phyloP scores from a whole-genome alignment of 2,329 filamentous ascomycete genomes.

The Paecilomyces fulvus region DNA sequence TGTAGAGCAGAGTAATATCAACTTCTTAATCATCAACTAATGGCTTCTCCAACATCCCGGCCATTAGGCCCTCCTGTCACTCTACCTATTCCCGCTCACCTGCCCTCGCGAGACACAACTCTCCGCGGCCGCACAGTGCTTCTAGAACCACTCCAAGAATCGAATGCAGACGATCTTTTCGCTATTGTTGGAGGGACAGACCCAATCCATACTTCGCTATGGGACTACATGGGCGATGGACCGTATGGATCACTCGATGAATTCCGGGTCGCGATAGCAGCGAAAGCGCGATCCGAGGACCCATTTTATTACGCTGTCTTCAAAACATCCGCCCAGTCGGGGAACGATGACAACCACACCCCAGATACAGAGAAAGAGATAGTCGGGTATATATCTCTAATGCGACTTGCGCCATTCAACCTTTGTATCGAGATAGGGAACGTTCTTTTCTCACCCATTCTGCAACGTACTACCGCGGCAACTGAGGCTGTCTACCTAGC shows the following conservation, averaged over 20 bases:
- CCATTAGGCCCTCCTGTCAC: constrained; percentile 3
- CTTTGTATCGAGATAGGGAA: constrained; percentile 49
- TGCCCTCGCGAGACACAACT: constrained; percentile 2
- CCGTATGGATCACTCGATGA: constrained; percentile 24
- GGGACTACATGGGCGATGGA: constrained; percentile 34
- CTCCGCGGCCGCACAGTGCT: constrained; percentile 18
- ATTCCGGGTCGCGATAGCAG: constrained; percentile 20
- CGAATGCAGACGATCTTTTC: constrained; percentile 25
- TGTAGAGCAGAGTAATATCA: no score
- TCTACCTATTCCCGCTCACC: constrained; percentile 4
- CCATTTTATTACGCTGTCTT: constrained; percentile 40
- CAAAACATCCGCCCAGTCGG: neutral
- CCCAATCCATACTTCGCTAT: constrained; percentile 20
- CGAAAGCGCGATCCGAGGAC: constrained; percentile 21
- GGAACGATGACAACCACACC: constrained; percentile 2
- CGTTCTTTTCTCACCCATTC: constrained; percentile 41
- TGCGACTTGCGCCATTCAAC: constrained; percentile 42
- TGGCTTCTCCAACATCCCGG: neutral
- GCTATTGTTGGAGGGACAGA: constrained; percentile 16
- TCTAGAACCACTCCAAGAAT: constrained; percentile 17
- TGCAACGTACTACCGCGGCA: constrained; percentile 47
- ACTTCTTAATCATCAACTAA: neutral
- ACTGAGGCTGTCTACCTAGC: constrained; percentile 52
- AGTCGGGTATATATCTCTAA: constrained; percentile 31
- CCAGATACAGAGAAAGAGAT: constrained; percentile 13